Base-by-base conservation (phyloP, 2,329 filamentous ascomycete species). In the Penicillium sp. region DNA sequence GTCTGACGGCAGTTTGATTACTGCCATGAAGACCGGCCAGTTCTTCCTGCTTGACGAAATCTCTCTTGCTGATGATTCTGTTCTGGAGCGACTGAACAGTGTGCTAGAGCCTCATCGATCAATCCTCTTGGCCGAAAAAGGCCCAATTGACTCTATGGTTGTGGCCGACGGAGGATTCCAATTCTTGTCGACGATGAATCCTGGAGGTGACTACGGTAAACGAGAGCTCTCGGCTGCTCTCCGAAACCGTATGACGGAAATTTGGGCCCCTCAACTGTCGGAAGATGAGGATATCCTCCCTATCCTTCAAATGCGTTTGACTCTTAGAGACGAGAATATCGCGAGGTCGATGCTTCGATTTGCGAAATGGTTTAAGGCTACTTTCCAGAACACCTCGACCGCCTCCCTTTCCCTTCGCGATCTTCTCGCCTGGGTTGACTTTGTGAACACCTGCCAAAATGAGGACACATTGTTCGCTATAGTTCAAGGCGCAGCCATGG, bases 171-270 rank as follows among this genome's bases (percentile, higher is more conserved):
- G 89, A 41, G 91, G 89, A 0, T 99, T 98, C 75, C 93, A 99
- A 70, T 97, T 99, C 76, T 86, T 99, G 60, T 94, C 95, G 3
- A 99, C 95, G 0, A 99, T 99, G 95, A 99, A 99, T 66, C 95
- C 95, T 9, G 96, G 96, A 52, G 95, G 96, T 47, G 95, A 99
- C 72, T 99, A 98, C 73, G 95, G 95, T 64, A 99, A 99, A 79
- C 92, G 94, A 67, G 95, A 99, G 74, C 83, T 99, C 13, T 99
- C 95, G 1, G 95, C 95, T 3, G 96, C 95, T 14, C 80, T 99
- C 60, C 86, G 95, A 47, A 99, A 99, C 73, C 90, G 95, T 60
- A 96, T 99, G 73, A 99, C 95, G 0, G 95, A 99, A 76, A 97
- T 99, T 9, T 99, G 95, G 95, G 95, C 98, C 0, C 92, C 95